Evolutionary conservation across 179 eudicot genomes (phyloP).

Genomic region (Nepenthes alata): DNA sequence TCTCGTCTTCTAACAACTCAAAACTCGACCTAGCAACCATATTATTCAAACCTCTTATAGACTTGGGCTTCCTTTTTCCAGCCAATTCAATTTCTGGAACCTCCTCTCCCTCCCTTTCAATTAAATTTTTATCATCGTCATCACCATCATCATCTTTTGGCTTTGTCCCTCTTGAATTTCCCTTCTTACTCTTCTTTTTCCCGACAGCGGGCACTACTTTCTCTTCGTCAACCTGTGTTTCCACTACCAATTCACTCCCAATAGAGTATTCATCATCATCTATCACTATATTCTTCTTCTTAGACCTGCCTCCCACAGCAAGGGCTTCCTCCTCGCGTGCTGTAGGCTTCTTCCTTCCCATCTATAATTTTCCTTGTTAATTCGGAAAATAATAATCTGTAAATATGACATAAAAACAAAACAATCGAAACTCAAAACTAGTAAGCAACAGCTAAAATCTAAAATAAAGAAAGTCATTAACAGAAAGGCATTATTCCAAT

Average conservation of each 20-base stretch:
- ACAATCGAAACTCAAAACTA: neutral
- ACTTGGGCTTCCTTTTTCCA: slow-evolving; percentile 51
- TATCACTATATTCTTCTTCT: slow-evolving; percentile 48
- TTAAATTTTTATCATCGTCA: slow-evolving; percentile 13
- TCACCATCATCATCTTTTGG: slow-evolving; percentile 30
- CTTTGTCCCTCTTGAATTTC: slow-evolving; percentile 28
- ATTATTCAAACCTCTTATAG: slow-evolving; percentile 30
- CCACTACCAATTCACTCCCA: slow-evolving; percentile 48
- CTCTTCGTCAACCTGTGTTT: slow-evolving; percentile 33
- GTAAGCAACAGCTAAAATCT: neutral
- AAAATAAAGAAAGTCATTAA: too few species aligned
- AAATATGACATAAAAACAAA: neutral
- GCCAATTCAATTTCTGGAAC: slow-evolving; percentile 18
- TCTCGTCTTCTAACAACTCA: slow-evolving; percentile 49
- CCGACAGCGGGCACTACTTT: slow-evolving; percentile 30
- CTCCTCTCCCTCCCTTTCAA: slow-evolving; percentile 25
- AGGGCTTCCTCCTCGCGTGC: slow-evolving; percentile 14
- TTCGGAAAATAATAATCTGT: slow-evolving; percentile 15
- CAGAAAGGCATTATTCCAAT: too few species aligned
- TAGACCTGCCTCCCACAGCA: slow-evolving; percentile 20
- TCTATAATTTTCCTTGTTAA: slow-evolving; percentile 1
- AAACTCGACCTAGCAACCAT: slow-evolving; percentile 28
- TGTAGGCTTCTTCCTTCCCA: slow-evolving; percentile 37
- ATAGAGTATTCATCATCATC: slow-evolving; percentile 77
- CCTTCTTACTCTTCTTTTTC: slow-evolving; percentile 74